These are phyloP conservation scores for Terfezia boudieri DNA, from an alignment of 495 filamentous ascomycete species.

Conservation along the genomic window DNA sequence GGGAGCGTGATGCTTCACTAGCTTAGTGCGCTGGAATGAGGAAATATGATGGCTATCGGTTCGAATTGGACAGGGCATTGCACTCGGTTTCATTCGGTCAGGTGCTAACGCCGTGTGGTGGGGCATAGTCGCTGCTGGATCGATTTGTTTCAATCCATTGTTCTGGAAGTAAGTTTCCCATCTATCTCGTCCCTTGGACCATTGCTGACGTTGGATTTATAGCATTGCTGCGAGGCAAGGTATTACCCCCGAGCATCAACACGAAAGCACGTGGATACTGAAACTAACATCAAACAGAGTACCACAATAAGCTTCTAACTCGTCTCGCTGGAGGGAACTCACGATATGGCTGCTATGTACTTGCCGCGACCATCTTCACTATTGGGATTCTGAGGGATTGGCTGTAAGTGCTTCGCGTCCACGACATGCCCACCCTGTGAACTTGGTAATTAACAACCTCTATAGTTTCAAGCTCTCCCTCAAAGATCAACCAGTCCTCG, in stretches of 20 bases:
- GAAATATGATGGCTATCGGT: neutral
- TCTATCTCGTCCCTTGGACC: slow-evolving; percentile 1
- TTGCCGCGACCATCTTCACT: slow-evolving; percentile 72
- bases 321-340: slow-evolving; percentile 63
- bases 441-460: slow-evolving; percentile 15
- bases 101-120: neutral
- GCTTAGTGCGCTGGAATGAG: neutral
- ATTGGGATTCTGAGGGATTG: slow-evolving; percentile 72
- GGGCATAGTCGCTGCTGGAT: slow-evolving; percentile 35
- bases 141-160: slow-evolving; percentile 54
- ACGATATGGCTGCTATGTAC: slow-evolving; percentile 67
- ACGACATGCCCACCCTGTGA: slow-evolving; percentile 6
- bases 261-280: slow-evolving; percentile 1
- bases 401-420: slow-evolving; percentile 24
- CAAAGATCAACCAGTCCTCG: slow-evolving; percentile 47
- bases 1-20: neutral
- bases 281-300: slow-evolving; percentile 35
- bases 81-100: neutral
- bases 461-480: slow-evolving; percentile 32
- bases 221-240: neutral
- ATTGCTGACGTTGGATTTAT: slow-evolving; percentile 1
- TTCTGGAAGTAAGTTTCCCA: slow-evolving; percentile 51
- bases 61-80: neutral
- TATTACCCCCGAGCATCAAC: neutral
- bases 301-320: slow-evolving; percentile 71